Conservation (phyloP, 2,329 filamentous ascomycete genomes). For the Penicillium italicum region DNA sequence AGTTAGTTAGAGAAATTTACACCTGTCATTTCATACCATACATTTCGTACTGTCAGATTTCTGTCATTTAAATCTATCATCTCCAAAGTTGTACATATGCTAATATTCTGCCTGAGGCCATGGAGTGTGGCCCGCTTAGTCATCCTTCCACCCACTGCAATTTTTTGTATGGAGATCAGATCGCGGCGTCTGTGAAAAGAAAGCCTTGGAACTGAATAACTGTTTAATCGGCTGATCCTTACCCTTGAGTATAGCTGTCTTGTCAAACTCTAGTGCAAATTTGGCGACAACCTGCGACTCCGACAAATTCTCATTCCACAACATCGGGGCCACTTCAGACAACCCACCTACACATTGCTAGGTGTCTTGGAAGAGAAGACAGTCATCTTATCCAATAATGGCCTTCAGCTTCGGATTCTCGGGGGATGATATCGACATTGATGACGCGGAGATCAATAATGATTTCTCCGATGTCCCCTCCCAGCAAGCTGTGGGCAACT, state of each 20-base stretch:
- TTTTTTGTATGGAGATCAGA: constrained; percentile 15
- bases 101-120: background rate
- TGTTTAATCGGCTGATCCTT: background rate
- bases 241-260: no score
- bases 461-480: constrained; percentile 13
- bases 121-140: constrained; percentile 20
- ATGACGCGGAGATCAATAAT: constrained; percentile 33
- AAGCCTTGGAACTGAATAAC: background rate
- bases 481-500: constrained; percentile 6
- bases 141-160: constrained; percentile 12
- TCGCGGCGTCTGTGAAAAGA: background rate
- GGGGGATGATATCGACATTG: constrained; percentile 56
- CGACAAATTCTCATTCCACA: background rate
- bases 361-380: background rate
- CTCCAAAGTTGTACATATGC: background rate
- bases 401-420: constrained; percentile 56
- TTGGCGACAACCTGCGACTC: background rate
- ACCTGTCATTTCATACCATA: no score
- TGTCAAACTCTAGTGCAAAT: background rate
- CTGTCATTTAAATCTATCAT: background rate
- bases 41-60: no score
- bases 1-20: no score
- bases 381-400: constrained; percentile 15
- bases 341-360: background rate
- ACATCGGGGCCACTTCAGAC: background rate